Conservation (phyloP, 768 basidiomycete species). For the Leccinum olivaceopallidum region DNA sequence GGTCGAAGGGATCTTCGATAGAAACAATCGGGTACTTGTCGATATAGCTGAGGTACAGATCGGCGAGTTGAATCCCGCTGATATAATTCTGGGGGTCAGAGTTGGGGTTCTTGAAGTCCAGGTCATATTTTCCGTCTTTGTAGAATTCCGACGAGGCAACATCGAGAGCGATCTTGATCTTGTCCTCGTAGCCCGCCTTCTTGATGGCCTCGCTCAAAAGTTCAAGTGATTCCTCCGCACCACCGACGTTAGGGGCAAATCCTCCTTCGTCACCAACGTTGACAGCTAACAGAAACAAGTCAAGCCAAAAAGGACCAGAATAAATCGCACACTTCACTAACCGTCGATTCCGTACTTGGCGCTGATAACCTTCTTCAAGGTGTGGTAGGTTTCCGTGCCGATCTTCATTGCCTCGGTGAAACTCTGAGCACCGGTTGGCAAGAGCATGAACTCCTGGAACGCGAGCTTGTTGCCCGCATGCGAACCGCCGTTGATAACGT, state of each 20-base stretch:
- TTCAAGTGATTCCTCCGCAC: conserved; percentile 97
- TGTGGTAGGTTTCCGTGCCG: conserved; percentile 97
- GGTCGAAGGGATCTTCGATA: conserved; percentile 98
- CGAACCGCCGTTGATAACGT: conserved; percentile 99
- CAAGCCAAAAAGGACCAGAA: neutral
- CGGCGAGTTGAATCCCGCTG: conserved; percentile 88
- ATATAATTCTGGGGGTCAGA: conserved; percentile 98
- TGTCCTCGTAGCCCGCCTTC: conserved; percentile 97
- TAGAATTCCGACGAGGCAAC: conserved; percentile 99
- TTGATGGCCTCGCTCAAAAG: conserved; percentile 95
- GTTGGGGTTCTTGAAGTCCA: conserved; percentile 99
- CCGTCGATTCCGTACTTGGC: conserved; percentile 99
- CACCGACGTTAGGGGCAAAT: conserved; percentile 96
- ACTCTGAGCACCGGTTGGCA: conserved; percentile 87
- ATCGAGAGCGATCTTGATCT: conserved; percentile 98
- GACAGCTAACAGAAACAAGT: conserved; percentile 59
- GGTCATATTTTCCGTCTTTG: conserved; percentile 99
- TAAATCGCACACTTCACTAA: conserved; percentile 36
- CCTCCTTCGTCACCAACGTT: conserved; percentile 99
- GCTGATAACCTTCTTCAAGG: conserved; percentile 98
- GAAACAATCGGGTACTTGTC: conserved; percentile 96
- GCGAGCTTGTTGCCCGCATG: conserved; percentile 99
- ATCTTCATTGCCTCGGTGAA: conserved; percentile 99
- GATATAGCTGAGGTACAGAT: conserved; percentile 82
- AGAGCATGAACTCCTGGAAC: conserved; percentile 99